These are phyloP conservation scores for Podospora didyma DNA, from an alignment of 495 filamentous ascomycete genomes.

Conservation along the genomic window DNA sequence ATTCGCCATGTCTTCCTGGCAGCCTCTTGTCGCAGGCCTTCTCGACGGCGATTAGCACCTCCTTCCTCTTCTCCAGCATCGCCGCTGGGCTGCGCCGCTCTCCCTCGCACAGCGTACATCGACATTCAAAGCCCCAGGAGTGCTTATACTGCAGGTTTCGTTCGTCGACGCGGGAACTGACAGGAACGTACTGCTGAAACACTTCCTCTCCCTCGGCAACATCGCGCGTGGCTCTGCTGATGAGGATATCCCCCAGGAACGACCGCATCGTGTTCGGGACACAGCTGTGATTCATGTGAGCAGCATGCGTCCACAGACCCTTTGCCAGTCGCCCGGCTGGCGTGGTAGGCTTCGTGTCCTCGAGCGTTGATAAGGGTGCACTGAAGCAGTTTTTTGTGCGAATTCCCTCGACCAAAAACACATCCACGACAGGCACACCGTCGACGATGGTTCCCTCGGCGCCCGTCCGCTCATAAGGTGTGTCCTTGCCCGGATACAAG, in stretches of 20 bases:
- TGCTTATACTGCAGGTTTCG: conserved; percentile 21
- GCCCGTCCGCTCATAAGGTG: conserved; percentile 9
- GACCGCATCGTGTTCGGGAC: conserved; percentile 45
- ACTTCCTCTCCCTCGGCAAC: conserved; percentile 48
- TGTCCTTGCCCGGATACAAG: conserved; percentile 40
- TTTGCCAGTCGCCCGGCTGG: conserved; percentile 26
- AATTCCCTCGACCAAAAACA: conserved; percentile 43
- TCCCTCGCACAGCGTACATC: conserved; percentile 39
- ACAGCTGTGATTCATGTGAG: conserved; percentile 57
- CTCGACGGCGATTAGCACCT: conserved; percentile 12
- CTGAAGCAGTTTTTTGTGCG: conserved; percentile 49
- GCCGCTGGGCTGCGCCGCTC: conserved; percentile 15
- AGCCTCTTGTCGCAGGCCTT: conserved; percentile 8
- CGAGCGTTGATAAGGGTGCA: conserved; percentile 34
- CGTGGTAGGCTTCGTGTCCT: conserved; percentile 26
- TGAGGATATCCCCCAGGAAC: conserved; percentile 57
- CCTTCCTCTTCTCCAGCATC: conserved; percentile 19
- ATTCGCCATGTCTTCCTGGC: neutral
- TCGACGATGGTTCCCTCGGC: conserved; percentile 39
- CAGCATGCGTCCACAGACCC: conserved; percentile 51
- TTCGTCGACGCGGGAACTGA: conserved; percentile 13
- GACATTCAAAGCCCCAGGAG: conserved; percentile 48
- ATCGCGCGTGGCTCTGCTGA: conserved; percentile 46
- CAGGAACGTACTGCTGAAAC: conserved; percentile 36
- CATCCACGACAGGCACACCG: conserved; percentile 47